Base-by-base conservation (phyloP, 225 moss, liverwort and hornwort genomes). In the Physcomitrellopsis africana region DNA sequence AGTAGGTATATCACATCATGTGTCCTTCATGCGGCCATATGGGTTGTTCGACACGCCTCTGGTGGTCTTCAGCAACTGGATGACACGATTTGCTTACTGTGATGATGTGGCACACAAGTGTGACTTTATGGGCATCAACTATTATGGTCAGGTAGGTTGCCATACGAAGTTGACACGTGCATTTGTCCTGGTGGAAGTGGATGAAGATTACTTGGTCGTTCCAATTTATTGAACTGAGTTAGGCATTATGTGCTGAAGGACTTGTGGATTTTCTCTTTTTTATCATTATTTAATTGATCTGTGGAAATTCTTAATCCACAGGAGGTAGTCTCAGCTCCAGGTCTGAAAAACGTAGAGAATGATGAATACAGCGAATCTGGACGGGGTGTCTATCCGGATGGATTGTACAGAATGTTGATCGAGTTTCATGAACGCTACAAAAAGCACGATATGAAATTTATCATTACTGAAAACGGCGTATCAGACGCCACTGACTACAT, bases 341-440 rank as follows among this genome's bases (percentile, higher is more conserved):
- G 99, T 79, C 76, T 99, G 7, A 82, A 93, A 75, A 73, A 95
- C 32, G 93, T 92, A 69, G 88, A 85, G 17, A 87, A 95, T 10
- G 99, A 99, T 44, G 99, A 99, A 55, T 99, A 99, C 46, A 99
- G 99, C 67, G 99, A 99, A 73, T 90, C 99, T 15, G 99, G 99
- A 42, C 88, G 99, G 47, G 99, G 93, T 22, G 93, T 95, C 18
- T 99, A 95, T 70, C 99, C 99, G 37, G 92, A 93, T 76, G 99
- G 99, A 22, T 85, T 99, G 45, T 99, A 88, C 73, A 80, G 93
- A 48, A 90, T 95, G 55, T 86, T 99, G 11, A 83, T 95, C 60
- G 62, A 88, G 3, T 95, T 99, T 52, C 87, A 95, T 73, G 63
- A 85, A 32, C 93, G 99, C 15, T 99, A 95, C 72, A 75, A 77